Evolutionary conservation across 495 filamentous ascomycete species (phyloP).

Genomic region (Neurospora intermedia): DNA sequence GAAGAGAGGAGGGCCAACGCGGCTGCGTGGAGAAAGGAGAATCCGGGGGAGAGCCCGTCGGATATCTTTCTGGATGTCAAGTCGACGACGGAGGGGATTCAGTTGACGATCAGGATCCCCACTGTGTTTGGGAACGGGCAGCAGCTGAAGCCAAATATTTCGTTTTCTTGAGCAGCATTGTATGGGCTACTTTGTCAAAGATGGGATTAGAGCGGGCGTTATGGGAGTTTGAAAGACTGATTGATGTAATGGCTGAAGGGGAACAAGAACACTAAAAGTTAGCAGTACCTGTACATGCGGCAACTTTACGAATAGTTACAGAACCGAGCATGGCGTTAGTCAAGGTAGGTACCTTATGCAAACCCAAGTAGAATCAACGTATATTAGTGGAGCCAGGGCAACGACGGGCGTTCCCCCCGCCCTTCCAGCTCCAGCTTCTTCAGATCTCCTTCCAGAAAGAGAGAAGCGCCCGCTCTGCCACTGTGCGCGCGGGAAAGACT

Average conservation of each 20-base stretch:
- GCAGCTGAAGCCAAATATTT: conserved; percentile 22
- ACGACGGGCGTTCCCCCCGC: neutral
- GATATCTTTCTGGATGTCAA: conserved; percentile 44
- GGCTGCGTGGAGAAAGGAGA: conserved; percentile 26
- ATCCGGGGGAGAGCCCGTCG: conserved; percentile 32
- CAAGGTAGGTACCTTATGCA: no score
- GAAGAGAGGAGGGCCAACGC: conserved; percentile 30
- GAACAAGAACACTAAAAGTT: no score
- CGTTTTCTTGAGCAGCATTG: conserved; percentile 16
- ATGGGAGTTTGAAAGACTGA: neutral
- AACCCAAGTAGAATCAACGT: no score
- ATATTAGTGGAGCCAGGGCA: neutral
- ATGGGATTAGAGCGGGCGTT: neutral
- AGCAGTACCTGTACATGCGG: no score
- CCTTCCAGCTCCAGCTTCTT: neutral
- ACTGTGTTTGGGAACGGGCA: conserved; percentile 32
- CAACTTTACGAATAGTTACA: no score
- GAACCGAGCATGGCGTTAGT: no score
- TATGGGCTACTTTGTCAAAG: no score
- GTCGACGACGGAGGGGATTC: conserved; percentile 40
- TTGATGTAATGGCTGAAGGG: no score
- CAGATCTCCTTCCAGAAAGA: neutral
- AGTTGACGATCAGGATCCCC: conserved; percentile 40
- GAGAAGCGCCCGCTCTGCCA: neutral
- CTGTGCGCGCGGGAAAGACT: neutral